Evolutionary conservation across 2,329 filamentous ascomycete genomes (phyloP).

Genomic region (Aspergillus texensis): DNA sequence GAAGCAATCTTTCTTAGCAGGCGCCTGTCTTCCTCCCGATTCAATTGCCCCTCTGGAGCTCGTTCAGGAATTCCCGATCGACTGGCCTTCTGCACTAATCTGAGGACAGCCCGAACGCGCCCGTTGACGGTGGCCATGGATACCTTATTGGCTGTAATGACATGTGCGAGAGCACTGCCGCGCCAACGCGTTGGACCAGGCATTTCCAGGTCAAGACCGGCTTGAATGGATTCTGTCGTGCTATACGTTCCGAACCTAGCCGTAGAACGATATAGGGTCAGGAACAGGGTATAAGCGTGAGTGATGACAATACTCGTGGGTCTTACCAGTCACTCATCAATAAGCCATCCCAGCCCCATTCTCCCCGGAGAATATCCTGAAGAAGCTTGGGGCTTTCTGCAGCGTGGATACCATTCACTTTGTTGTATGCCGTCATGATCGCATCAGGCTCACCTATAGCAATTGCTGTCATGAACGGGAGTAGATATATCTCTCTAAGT

Average conservation of each 20-base stretch:
- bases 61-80: slow-evolving; percentile 56
- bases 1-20: slow-evolving; percentile 66
- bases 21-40: slow-evolving; percentile 62
- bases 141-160: slow-evolving; percentile 57
- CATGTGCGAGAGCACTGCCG: slow-evolving; percentile 34
- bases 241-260: slow-evolving; percentile 45
- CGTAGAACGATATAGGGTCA: background rate
- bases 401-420: slow-evolving; percentile 54
- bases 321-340: slow-evolving; percentile 50
- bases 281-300: background rate
- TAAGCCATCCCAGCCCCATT: slow-evolving; percentile 49
- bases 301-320: background rate
- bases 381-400: slow-evolving; percentile 43
- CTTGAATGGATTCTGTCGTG: slow-evolving; percentile 42
- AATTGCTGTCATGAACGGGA: slow-evolving; percentile 64
- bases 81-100: slow-evolving; percentile 58
- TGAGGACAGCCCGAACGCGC: slow-evolving; percentile 56
- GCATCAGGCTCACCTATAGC: slow-evolving; percentile 57
- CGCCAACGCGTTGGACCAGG: slow-evolving; percentile 44
- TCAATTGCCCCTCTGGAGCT: slow-evolving; percentile 53
- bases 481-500: slow-evolving; percentile 66
- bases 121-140: slow-evolving; percentile 55
- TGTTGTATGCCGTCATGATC: slow-evolving; percentile 64
- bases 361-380: slow-evolving; percentile 44
- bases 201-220: slow-evolving; percentile 49